Conservation (phyloP, 257 asterid species). For the Salvia splendens region DNA sequence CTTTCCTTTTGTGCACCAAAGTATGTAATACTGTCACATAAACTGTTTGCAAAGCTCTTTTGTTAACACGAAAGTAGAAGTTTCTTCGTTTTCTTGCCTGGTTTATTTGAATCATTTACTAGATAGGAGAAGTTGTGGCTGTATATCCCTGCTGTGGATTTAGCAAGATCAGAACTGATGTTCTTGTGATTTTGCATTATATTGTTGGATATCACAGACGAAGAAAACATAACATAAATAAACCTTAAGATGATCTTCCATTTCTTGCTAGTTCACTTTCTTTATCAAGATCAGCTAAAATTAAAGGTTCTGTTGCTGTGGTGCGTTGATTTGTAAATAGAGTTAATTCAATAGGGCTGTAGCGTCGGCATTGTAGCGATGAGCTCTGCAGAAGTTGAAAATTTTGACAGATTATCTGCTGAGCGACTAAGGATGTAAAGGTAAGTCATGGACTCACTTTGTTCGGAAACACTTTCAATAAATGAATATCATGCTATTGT, state of each 20-base stretch:
- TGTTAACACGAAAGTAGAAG: slow-evolving; percentile 33
- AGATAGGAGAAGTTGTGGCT: background rate
- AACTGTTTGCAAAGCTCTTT: slow-evolving; percentile 30
- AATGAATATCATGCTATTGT: no score
- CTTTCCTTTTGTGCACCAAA: slow-evolving; percentile 27
- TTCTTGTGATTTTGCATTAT: slow-evolving; percentile 7
- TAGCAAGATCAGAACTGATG: background rate
- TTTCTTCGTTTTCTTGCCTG: slow-evolving; percentile 9
- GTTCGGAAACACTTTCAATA: background rate
- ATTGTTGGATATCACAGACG: background rate
- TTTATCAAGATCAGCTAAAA: slow-evolving; percentile 19
- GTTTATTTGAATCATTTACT: slow-evolving; percentile 21
- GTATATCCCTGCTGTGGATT: background rate
- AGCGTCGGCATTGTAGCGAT: background rate
- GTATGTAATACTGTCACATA: slow-evolving; percentile 37
- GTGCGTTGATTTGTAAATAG: background rate
- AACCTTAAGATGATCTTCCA: background rate
- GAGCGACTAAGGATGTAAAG: background rate
- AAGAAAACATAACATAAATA: background rate
- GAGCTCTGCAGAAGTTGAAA: slow-evolving; percentile 8
- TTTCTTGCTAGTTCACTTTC: slow-evolving; percentile 5
- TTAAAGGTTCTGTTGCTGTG: background rate
- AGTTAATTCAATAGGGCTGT: background rate
- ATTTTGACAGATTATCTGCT: background rate
- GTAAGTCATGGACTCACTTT: background rate